Evolutionary conservation across 208 protist genomes (phyloP).

Genomic region (Acanthamoeba quina): DNA sequence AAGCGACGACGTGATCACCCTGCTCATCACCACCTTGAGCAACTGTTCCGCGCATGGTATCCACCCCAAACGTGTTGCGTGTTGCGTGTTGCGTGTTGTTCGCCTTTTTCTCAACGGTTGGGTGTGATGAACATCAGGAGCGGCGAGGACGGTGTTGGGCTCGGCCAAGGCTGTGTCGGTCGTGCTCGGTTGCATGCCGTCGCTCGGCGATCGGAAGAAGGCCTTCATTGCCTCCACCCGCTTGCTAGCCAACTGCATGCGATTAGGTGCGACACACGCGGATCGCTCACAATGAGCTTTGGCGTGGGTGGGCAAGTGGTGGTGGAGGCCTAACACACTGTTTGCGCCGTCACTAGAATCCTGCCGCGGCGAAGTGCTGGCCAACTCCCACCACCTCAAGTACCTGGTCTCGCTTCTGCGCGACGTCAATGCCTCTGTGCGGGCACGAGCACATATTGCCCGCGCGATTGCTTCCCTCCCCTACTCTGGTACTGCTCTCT

Average conservation of each 20-base stretch:
- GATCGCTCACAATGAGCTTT: background rate
- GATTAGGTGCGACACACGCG: background rate
- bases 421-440: background rate
- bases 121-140: background rate
- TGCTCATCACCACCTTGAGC: background rate
- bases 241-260: conserved; percentile 41
- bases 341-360: background rate
- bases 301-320: background rate
- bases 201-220: background rate
- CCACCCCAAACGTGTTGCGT: background rate
- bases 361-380: conserved; percentile 23
- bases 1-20: background rate
- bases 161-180: background rate
- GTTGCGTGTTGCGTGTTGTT: too few species aligned
- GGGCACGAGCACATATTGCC: background rate
- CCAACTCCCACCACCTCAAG: background rate
- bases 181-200: background rate
- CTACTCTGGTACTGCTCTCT: background rate
- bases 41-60: conserved; percentile 44
- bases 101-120: background rate
- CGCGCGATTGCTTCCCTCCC: background rate
- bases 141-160: background rate
- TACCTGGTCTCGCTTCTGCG: background rate
- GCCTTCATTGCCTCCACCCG: background rate
- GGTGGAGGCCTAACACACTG: background rate